Evolutionary conservation across 202 grass and related monocot genomes (phyloP).

Genomic region (Saccharum hybrid): DNA sequence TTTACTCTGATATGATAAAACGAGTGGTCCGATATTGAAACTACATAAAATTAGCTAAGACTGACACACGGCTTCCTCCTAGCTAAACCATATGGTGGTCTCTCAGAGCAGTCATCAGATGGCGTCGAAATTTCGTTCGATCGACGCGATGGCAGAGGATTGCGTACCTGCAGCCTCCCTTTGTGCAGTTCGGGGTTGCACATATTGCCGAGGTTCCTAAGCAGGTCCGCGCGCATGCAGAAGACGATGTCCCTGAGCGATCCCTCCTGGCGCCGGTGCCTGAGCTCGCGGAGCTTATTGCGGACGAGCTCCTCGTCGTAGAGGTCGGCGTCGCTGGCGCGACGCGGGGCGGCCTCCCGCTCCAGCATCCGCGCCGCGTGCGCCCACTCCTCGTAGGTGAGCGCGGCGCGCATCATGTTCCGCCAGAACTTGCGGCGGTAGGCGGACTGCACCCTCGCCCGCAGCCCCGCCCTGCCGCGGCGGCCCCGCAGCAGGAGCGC

Average conservation of each 20-base stretch:
- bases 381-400: constrained; percentile 96
- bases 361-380: constrained; percentile 92
- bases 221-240: constrained; percentile 82
- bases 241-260: constrained; percentile 91
- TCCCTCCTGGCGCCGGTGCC: constrained; percentile 64
- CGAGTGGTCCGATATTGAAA: background rate
- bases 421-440: constrained; percentile 97
- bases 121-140: background rate
- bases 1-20: background rate
- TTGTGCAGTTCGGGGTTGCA: constrained; percentile 90
- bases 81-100: background rate
- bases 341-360: constrained; percentile 59
- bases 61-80: background rate
- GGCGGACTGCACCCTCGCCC: constrained; percentile 70
- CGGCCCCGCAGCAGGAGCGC: constrained; percentile 71
- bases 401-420: constrained; percentile 85
- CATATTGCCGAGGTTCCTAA: constrained; percentile 91
- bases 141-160: background rate
- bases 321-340: constrained; percentile 65
- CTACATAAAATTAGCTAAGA: background rate
- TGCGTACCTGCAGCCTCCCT: constrained; percentile 75
- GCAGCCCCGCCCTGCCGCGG: constrained; percentile 48
- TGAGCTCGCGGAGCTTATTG: constrained; percentile 84
- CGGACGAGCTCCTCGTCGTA: constrained; percentile 91
- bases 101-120: background rate